These are phyloP conservation scores for Gnaphalium uliginosum DNA, from an alignment of 129 eudicot genomes.

Conservation along the genomic window DNA sequence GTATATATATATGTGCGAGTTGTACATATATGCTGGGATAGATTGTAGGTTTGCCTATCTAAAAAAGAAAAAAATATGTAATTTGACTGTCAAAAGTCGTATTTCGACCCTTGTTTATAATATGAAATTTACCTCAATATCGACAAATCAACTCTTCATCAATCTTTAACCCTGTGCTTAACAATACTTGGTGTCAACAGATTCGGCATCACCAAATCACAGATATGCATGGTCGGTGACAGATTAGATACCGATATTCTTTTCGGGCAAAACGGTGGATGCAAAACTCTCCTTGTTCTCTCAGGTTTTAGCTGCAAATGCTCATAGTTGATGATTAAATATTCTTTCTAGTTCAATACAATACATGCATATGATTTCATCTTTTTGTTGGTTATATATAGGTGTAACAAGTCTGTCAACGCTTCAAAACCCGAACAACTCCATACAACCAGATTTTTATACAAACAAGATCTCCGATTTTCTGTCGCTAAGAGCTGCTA, in stretches of 20 bases:
- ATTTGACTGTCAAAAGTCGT: conserved; percentile 8
- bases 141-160: neutral
- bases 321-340: neutral
- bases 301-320: conserved; percentile 49
- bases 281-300: conserved; percentile 98
- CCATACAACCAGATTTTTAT: conserved; percentile 95
- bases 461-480: conserved; percentile 95
- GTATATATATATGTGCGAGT: no score
- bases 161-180: conserved; percentile 1
- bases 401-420: conserved; percentile 85
- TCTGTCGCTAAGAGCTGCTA: conserved; percentile 71
- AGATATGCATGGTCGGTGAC: conserved; percentile 99
- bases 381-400: conserved; percentile 16
- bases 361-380: neutral
- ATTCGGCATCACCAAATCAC: conserved; percentile 86
- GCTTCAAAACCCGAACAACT: conserved; percentile 83
- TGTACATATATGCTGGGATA: neutral
- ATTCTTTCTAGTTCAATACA: neutral
- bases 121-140: neutral
- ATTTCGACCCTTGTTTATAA: neutral
- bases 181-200: conserved; percentile 43
- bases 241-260: conserved; percentile 97
- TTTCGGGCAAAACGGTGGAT: conserved; percentile 97
- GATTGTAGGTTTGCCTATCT: neutral
- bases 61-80: neutral